These are phyloP conservation scores for Gaultheria prostrata DNA, from an alignment of 148 eudicot species.

Conservation along the genomic window DNA sequence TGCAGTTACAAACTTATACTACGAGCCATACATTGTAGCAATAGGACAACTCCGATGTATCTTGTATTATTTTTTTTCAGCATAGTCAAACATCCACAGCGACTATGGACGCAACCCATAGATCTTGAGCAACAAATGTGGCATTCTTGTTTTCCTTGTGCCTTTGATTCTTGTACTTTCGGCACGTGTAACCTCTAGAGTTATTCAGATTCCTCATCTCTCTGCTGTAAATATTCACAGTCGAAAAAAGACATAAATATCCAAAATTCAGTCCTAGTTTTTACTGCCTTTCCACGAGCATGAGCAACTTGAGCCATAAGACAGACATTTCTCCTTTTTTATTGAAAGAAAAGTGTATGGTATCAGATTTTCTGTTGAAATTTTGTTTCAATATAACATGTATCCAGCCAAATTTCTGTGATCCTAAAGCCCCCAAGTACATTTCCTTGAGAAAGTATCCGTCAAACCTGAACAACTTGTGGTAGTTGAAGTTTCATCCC, in stretches of 20 bases:
- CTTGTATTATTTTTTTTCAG: neutral
- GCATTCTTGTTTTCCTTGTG: neutral
- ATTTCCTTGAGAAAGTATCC: neutral
- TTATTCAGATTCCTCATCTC: too few species aligned
- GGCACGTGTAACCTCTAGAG: too few species aligned
- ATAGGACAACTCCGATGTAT: neutral
- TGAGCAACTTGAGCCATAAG: neutral
- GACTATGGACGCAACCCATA: neutral
- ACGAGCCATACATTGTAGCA: neutral
- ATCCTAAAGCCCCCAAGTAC: neutral
- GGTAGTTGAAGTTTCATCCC: neutral
- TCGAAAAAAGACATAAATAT: neutral
- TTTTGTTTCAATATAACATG: neutral
- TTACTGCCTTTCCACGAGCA: neutral
- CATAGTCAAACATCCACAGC: neutral
- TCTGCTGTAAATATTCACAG: neutral
- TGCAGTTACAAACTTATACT: neutral
- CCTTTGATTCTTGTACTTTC: neutral
- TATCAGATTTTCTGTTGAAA: neutral
- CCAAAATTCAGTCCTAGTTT: neutral
- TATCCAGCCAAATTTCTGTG: neutral
- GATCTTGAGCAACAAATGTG: neutral
- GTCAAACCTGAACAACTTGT: neutral
- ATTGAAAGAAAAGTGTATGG: neutral
- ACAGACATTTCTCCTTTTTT: neutral